These are phyloP conservation scores for Termitomyces sp. DNA, from an alignment of 768 basidiomycete species.

Conservation along the genomic window DNA sequence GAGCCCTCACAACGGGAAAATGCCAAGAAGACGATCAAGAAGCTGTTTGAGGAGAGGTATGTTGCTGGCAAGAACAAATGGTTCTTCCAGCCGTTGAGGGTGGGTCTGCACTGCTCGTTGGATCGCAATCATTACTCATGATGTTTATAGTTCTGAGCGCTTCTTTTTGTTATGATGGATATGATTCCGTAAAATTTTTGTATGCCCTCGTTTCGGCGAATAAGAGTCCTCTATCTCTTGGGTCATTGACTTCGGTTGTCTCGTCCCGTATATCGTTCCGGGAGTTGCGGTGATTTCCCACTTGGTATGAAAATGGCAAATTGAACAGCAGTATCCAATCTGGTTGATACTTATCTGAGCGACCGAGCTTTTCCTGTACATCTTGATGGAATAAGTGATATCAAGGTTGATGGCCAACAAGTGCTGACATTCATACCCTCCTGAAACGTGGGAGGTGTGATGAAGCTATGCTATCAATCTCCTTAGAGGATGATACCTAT, in stretches of 20 bases:
- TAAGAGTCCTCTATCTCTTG: too few relatives aligned
- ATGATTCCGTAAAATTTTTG: conserved; percentile 27
- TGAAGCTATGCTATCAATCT: background rate
- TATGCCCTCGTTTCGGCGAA: conserved; percentile 17
- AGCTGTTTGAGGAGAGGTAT: conserved; percentile 94
- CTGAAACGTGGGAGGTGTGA: too few relatives aligned
- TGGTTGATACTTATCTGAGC: too few relatives aligned
- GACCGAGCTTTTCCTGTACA: too few relatives aligned
- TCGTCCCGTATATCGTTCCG: too few relatives aligned
- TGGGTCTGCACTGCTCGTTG: conserved; percentile 28
- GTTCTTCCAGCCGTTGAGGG: conserved; percentile 89
- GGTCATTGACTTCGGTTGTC: too few relatives aligned
- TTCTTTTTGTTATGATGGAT: conserved; percentile 20
- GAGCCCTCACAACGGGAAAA: conserved; percentile 94
- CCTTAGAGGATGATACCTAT: background rate
- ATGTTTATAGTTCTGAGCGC: conserved; percentile 28
- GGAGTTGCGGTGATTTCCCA: too few relatives aligned
- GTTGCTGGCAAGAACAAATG: conserved; percentile 92
- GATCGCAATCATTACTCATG: conserved; percentile 1
- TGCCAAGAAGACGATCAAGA: conserved; percentile 95
- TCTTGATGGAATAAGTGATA: too few relatives aligned
- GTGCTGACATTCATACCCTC: too few relatives aligned
- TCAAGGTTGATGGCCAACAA: too few relatives aligned
- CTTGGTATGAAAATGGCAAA: too few relatives aligned
- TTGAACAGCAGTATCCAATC: too few relatives aligned